phyloP scores from a whole-genome alignment of 306 rosid species.

The Cicer arietinum region DNA sequence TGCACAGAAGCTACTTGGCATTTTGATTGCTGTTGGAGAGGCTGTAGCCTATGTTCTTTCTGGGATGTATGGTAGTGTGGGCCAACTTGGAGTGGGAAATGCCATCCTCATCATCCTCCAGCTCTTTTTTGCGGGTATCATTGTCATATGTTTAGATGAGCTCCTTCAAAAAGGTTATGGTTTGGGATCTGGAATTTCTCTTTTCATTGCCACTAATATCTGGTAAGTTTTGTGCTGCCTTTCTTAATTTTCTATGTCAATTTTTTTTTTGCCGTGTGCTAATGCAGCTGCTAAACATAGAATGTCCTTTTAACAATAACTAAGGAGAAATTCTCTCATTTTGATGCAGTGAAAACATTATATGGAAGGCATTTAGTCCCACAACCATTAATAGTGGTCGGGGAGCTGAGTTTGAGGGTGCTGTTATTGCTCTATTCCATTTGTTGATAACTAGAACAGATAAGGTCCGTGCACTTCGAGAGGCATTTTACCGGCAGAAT shows the following conservation, averaged over 20 bases:
- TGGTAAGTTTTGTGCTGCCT: constrained; percentile 56
- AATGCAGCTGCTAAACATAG: neutral
- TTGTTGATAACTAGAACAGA: constrained; percentile 38
- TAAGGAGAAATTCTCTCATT: constrained; percentile 12
- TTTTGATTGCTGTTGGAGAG: constrained; percentile 93
- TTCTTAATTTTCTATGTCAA: neutral
- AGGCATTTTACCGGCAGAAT: constrained; percentile 50
- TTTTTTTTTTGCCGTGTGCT: neutral
- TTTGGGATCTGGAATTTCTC: constrained; percentile 97
- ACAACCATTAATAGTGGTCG: constrained; percentile 93
- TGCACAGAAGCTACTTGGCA: constrained; percentile 89
- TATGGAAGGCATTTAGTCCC: constrained; percentile 97
- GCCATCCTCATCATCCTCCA: constrained; percentile 89
- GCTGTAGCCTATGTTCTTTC: constrained; percentile 98
- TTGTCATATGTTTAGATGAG: constrained; percentile 94
- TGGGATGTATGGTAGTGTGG: constrained; percentile 96
- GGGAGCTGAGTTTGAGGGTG: constrained; percentile 94
- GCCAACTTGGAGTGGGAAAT: constrained; percentile 97
- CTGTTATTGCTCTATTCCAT: constrained; percentile 87
- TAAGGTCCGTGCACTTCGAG: no score
- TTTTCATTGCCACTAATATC: constrained; percentile 93
- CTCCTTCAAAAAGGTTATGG: constrained; percentile 99
- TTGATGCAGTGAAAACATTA: constrained; percentile 69
- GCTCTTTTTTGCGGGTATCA: constrained; percentile 93
- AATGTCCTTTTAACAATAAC: constrained; percentile 7